Percentiles rank a stretch among this genome's conserved stretches.
phyloP scores from a whole-genome alignment of 176 grass and related monocot species.

The Themeda triandra region DNA sequence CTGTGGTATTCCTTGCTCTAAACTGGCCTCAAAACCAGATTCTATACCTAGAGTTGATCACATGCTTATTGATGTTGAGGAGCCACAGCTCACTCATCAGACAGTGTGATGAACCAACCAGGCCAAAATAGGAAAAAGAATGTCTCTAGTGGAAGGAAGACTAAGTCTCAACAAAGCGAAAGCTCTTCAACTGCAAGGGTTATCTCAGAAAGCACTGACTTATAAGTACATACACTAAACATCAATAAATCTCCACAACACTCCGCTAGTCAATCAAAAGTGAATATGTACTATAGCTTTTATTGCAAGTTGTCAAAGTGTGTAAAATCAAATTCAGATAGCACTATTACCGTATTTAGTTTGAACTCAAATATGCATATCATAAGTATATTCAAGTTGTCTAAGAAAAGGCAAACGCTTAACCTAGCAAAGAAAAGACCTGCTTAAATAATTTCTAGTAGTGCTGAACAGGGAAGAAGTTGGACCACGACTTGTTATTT shows the following conservation, averaged over 20 bases:
- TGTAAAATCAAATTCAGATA: too few species aligned
- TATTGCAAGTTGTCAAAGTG: too few species aligned
- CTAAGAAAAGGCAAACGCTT: too few species aligned
- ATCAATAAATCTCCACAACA: conserved; percentile 45
- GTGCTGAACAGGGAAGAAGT: too few species aligned
- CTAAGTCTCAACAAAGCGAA: conserved; percentile 80
- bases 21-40: conserved; percentile 26
- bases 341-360: too few species aligned
- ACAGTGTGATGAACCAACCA: conserved; percentile 41
- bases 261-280: conserved; percentile 44
- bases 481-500: too few species aligned
- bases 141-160: conserved; percentile 61
- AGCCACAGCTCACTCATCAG: conserved; percentile 43
- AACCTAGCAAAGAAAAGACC: too few species aligned
- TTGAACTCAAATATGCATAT: too few species aligned
- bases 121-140: conserved; percentile 52
- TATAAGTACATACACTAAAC: conserved; percentile 39
- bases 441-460: too few species aligned
- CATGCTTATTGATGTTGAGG: conserved; percentile 46
- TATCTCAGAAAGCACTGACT: conserved; percentile 82
- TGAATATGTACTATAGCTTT: not conserved
- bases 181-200: conserved; percentile 64
- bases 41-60: too few species aligned
- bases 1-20: conserved; percentile 38
- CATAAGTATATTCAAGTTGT: too few species aligned